These are phyloP conservation scores for Trifolium pratense DNA, from an alignment of 306 rosid genomes.

Conservation along the genomic window DNA sequence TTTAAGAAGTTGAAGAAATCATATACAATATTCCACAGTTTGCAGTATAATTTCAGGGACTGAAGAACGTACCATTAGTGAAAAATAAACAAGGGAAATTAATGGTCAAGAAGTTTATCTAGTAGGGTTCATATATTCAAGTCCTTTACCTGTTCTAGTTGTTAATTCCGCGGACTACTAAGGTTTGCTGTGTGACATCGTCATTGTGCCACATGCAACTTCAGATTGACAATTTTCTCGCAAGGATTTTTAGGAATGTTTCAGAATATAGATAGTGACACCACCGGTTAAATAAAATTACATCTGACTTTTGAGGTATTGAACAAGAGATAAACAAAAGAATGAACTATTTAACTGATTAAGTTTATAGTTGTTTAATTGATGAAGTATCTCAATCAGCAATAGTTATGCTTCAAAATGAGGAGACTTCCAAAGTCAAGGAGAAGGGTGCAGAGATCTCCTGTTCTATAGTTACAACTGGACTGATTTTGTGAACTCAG, in stretches of 20 bases:
- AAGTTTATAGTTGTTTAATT: neutral
- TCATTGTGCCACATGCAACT: conserved; percentile 13
- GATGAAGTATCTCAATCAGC: conserved; percentile 9
- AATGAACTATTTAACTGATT: neutral
- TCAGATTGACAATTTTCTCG: conserved; percentile 11
- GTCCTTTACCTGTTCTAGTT: neutral
- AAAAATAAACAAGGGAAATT: conserved; percentile 9
- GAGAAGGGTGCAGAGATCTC: too few relatives aligned
- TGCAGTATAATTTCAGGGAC: neutral
- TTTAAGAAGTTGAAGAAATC: conserved; percentile 19
- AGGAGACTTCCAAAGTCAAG: neutral
- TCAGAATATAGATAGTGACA: conserved; percentile 5
- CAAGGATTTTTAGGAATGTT: neutral
- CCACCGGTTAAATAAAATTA: neutral
- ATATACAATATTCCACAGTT: conserved; percentile 12
- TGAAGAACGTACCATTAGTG: neutral
- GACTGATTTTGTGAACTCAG: neutral
- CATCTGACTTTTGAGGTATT: neutral
- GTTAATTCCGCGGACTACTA: neutral
- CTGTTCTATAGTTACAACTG: too few relatives aligned
- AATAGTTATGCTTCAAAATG: neutral
- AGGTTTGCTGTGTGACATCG: neutral
- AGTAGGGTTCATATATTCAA: neutral
- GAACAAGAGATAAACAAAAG: neutral
- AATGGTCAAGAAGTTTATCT: neutral